These are phyloP conservation scores for Incumbomyces delicatus DNA, from an alignment of 2,329 filamentous ascomycete species.

Conservation along the genomic window DNA sequence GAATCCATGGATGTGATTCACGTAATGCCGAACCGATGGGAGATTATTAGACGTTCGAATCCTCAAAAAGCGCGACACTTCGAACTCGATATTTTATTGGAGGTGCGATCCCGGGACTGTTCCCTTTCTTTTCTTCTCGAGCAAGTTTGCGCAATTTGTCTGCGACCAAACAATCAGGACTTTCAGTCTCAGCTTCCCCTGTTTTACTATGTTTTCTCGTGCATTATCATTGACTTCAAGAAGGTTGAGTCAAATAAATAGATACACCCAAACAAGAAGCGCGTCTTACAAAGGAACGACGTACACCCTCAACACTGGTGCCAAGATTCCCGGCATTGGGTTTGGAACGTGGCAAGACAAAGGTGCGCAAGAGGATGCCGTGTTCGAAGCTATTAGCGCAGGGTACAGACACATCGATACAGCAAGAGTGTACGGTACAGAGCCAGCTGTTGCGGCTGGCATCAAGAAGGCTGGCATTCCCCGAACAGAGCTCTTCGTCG, in stretches of 20 bases:
- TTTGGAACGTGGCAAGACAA: conserved; percentile 32
- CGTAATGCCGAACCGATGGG: too few relatives aligned
- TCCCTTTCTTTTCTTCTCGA: too few relatives aligned
- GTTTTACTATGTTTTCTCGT: conserved; percentile 6
- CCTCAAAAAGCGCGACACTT: too few relatives aligned
- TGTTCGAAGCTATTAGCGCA: conserved; percentile 34
- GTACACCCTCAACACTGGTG: conserved; percentile 25
- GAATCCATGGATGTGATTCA: too few relatives aligned
- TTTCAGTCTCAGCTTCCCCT: not conserved
- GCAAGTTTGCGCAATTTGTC: too few relatives aligned
- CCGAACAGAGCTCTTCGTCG: conserved; percentile 32
- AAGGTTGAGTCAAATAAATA: not conserved
- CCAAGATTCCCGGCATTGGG: conserved; percentile 24
- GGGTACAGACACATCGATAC: conserved; percentile 36
- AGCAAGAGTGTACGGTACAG: conserved; percentile 33
- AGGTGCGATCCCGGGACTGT: too few relatives aligned
- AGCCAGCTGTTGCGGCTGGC: conserved; percentile 44
- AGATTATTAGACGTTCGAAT: too few relatives aligned
- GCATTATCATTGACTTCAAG: not conserved
- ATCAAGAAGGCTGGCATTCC: conserved; percentile 22
- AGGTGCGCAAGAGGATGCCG: conserved; percentile 35
- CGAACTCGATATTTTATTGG: too few relatives aligned
- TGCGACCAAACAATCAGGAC: too few relatives aligned
- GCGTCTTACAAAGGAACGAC: conserved; percentile 12
- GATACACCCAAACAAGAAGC: conserved; percentile 4